Evolutionary conservation across 2,329 filamentous ascomycete species (phyloP), one percentile per base, ranked within the genome.

Genomic region (Verticillium longisporum): DNA sequence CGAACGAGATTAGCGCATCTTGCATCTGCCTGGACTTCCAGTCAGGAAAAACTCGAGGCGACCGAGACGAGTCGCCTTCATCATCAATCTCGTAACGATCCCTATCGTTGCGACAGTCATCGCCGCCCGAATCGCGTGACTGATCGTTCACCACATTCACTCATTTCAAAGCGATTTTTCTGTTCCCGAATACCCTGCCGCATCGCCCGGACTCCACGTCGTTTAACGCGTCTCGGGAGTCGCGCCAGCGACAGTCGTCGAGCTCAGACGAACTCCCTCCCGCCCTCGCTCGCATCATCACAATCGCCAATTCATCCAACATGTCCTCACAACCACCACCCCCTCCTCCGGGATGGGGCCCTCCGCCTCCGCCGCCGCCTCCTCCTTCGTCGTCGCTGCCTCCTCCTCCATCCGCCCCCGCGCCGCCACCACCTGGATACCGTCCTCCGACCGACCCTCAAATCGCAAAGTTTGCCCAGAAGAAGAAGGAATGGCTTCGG

Each of bases 401-500:
- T 64, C 83, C 83, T 41, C 83, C 83, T 26, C 82, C 83, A 1
- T 79, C 89, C 50, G 75, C 77, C 34, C 78, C 81, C 54, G 79
- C 90, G 59, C 92, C 93, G 65, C 92, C 92, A 59, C 92, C 93
- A 31, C 92, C 92, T 32, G 92, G 92, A 50, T 96, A 92, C 74
- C 87, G 87, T 65, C 92, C 92, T 54, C 85, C 88, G 31, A 83
- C 87, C 67, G 89, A 98, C 72, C 88, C 92, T 55, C 91, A 93
- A 66, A 83, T 91, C 70, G 92, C 92, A 59, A 99, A 99, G 79
- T 96, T 97, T 71, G 91, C 93, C 61, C 91, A 97, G 77, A 99
- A 98, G 84, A 99, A 98, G 84, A 96, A 92, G 74, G 93, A 97
- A 88, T 99, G 96, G 96, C 82, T 98, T 70, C 89, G 93, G 64